Base-by-base conservation (phyloP, 768 basidiomycete genomes). In the Sistotremastrum suecicum region DNA sequence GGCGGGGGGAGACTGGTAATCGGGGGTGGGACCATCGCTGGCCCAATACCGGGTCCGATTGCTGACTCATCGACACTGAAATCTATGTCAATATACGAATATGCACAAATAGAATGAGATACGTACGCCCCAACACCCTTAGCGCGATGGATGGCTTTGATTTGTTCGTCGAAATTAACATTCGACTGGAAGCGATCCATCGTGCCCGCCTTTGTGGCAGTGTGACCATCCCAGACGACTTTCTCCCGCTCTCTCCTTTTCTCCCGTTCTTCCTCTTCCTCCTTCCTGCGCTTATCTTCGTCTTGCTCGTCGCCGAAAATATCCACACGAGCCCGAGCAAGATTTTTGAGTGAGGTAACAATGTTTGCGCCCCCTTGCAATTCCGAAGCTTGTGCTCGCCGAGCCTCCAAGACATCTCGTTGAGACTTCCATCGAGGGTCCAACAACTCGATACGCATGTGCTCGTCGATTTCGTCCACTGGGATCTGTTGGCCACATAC, bases 371-470 rank as follows among this genome's bases (percentile, higher is more conserved):
- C 88, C 44, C 82, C 78, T 57, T 90, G 80, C 12, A 91, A 68
- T 56, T 90, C 87, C 11, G 85, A 85, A 4, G 85, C 81, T 58
- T 89, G 84, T 4, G 85, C 83, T 58, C 89, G 88, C 60, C 92
- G 84, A 34, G 82, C 75, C 60, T 99, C 95, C 55, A 92, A 65
- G 7, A 66, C 74, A 56, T 90, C 83, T 52, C 94, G 84, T 60
- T 94, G 89, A 51, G 91, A 89, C 62, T 97, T 97, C 92, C 94
- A 99, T 60, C 83, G 80, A 37, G 95, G 95, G 64, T 99, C 95
- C 54, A 99, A 75, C 50, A 97, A 63, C 60, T 99, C 95, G 58
- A 98, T 98, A 54, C 95, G 87, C 78, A 97, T 91, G 62, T 98
- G 95, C 60, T 98, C 92, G 54, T 94, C 78, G 39, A 98, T 68